These are phyloP conservation scores for Linum lewisii DNA, from an alignment of 345 rosid species.

Conservation along the genomic window DNA sequence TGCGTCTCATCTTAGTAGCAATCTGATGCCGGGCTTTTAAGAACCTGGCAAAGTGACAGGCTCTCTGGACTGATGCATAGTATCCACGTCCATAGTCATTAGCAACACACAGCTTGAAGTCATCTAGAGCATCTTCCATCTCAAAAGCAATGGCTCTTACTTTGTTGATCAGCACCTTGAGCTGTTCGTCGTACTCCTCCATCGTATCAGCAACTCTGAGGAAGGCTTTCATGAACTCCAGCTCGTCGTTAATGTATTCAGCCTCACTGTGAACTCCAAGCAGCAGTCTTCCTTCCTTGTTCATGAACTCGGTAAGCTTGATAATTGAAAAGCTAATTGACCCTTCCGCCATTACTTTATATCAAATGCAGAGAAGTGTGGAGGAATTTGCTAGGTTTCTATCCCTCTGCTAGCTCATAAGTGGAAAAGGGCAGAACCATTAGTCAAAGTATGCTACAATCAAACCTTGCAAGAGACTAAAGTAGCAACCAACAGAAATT, in stretches of 20 bases:
- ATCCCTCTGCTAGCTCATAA: no score
- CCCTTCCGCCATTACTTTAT: constrained; percentile 21
- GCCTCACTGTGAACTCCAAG: constrained; percentile 14
- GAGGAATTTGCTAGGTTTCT: no score
- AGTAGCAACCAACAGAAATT: no score
- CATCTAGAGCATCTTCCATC: constrained; percentile 25
- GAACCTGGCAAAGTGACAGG: constrained; percentile 5
- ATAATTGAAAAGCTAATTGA: constrained; percentile 16
- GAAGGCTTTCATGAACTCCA: constrained; percentile 23
- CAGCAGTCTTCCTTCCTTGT: constrained; percentile 12
- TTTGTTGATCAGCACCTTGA: constrained; percentile 17
- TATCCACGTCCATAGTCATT: constrained; percentile 10
- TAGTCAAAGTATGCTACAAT: no score
- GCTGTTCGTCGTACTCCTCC: constrained; percentile 12
- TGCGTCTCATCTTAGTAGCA: constrained; percentile 7
- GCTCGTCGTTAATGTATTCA: constrained; percentile 15
- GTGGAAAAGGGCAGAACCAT: no score
- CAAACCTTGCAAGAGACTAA: no score
- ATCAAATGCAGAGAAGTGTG: no score
- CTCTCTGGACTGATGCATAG: constrained; percentile 1
- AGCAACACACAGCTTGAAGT: constrained; percentile 11
- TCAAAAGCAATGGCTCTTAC: constrained; percentile 22
- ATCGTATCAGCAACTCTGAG: constrained; percentile 17
- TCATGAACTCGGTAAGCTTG: constrained; percentile 20
- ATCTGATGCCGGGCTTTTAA: constrained; percentile 10